Evolutionary conservation across 2,329 filamentous ascomycete genomes (phyloP), one percentile per base, ranked within the genome.

Genomic region (Acrodontium crateriforme): DNA sequence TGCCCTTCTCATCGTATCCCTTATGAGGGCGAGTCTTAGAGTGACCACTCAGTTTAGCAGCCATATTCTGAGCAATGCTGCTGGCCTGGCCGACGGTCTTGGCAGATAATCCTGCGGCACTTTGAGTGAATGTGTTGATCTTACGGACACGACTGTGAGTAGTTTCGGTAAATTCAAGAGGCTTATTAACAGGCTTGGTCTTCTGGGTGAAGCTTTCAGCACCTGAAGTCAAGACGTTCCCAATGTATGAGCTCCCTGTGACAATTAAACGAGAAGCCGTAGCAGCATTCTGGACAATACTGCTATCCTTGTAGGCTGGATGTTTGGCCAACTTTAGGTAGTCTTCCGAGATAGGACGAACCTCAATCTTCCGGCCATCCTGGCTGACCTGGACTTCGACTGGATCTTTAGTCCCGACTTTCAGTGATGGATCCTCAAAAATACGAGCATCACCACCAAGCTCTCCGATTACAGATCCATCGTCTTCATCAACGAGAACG

Each of bases 381-480:
- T 63, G 47, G 2, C 78, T 79, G 22, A 89, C 69, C 2, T 76
- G 66, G 39, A 89, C 78, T 48, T 85, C 78, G 26, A 89, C 81
- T 3, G 81, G 81, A 38, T 84, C 80, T 67, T 98, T 95, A 4
- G 80, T 87, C n/a, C 89, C 89, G 10, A 78, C 74, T 50, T 78
- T 73, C 37, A 98, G 65, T 27, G 65, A 67, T 16, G 71, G 63
- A 39, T 85, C 72, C 47, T 94, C 84, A 10, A 87, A 65, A 11
- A 93, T 69, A 39, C 84, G 65, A 46, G 82, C 87, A 11, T 77
- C 78, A 32, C 87, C 78, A 32, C 78, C 74, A 36, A 98, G 62
- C 59, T 98, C 87, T 24, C 89, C 89, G 16, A 98, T 80, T 6
- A 98, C 80, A 44, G 82, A 91, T 28, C 89, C 89, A 56, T 98